Evolutionary conservation across 2,329 filamentous ascomycete species (phyloP), one percentile per base, ranked within the genome.

Genomic region (Clathrospora elynae): DNA sequence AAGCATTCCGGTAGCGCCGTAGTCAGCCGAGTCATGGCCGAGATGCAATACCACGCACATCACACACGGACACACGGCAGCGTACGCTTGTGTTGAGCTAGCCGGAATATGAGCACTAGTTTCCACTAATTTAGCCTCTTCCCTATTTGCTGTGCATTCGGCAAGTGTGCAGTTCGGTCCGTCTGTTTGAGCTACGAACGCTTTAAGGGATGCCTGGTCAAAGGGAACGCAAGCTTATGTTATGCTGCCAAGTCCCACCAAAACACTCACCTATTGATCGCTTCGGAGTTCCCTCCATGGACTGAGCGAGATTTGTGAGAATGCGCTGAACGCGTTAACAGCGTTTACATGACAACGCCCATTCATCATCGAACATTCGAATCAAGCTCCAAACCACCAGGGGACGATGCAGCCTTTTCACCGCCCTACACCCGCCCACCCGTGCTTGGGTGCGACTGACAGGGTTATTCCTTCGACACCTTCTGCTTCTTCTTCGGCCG

Each of bases 401-500:
- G 36, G 30, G 37, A 52, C 26, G 45, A 32, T 42, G 51, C 53
- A 51, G 57, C 29, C 22, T 42, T 49, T 49, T 56, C 53, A 64
- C 52, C 51, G 53, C 54, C 38, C 50, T 48, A 46, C 42, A 35
- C 52, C 41, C 46, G 43, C 32, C 34, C 38, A 43, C 39, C 47
- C 35, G 23, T 40, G 22, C 26, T 38, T 30, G 47, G 42, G 28
- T 35, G 28, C 18, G 17, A 22, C 34, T 30, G 20, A 25, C 24
- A 38, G 39, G 37, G 26, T 37, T 38, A 51, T 64, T 55, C 64
- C 53, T 67, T 61, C 40, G 63, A 52, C 36, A 69, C 77, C 74
- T 85, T 85, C 46, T 74, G 73, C 73, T 85, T 85, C 75, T 85
- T 85, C 73, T 83, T 84, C 10, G 82, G 82, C 55, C 81, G 74